These are phyloP conservation scores for Pythium chondricola DNA, from an alignment of 352 stramenopile species.

Conservation along the genomic window DNA sequence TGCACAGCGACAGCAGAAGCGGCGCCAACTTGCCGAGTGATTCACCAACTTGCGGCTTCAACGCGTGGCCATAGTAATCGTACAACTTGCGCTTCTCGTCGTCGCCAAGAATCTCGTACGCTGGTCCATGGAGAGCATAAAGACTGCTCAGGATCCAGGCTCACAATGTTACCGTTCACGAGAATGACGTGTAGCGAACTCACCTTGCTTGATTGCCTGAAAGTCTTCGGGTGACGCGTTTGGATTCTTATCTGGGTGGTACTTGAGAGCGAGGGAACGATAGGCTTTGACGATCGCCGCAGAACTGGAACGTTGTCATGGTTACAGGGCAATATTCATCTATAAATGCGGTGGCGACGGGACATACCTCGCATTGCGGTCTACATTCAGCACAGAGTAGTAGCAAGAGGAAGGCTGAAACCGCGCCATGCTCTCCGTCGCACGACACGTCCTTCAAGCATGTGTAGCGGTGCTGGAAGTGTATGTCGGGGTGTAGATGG, in stretches of 20 bases:
- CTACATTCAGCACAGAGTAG: constrained; percentile 63
- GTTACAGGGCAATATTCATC: too few relatives aligned
- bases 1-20: constrained; percentile 50
- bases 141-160: too few relatives aligned
- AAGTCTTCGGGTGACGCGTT: constrained; percentile 87
- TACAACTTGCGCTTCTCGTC: constrained; percentile 69
- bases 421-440: constrained; percentile 2
- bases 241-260: constrained; percentile 97
- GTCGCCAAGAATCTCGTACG: constrained; percentile 73
- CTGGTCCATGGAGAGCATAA: constrained; percentile 15
- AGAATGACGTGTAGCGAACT: too few relatives aligned
- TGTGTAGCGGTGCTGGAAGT: too few relatives aligned
- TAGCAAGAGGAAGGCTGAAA: constrained; percentile 33
- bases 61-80: constrained; percentile 57
- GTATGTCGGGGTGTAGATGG: too few relatives aligned
- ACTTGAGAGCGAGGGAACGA: constrained; percentile 88
- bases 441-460: neutral
- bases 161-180: too few relatives aligned
- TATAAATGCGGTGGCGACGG: neutral
- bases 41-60: constrained; percentile 56
- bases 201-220: constrained; percentile 60
- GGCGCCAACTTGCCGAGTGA: constrained; percentile 60
- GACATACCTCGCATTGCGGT: constrained; percentile 43
- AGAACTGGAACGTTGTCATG: too few relatives aligned
- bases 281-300: constrained; percentile 95